A percentile compares a stretch with the other conserved stretches of the same genome.
phyloP scores from a whole-genome alignment of 2,329 filamentous ascomycete genomes.

The Chrysoporthe austroafricana region DNA sequence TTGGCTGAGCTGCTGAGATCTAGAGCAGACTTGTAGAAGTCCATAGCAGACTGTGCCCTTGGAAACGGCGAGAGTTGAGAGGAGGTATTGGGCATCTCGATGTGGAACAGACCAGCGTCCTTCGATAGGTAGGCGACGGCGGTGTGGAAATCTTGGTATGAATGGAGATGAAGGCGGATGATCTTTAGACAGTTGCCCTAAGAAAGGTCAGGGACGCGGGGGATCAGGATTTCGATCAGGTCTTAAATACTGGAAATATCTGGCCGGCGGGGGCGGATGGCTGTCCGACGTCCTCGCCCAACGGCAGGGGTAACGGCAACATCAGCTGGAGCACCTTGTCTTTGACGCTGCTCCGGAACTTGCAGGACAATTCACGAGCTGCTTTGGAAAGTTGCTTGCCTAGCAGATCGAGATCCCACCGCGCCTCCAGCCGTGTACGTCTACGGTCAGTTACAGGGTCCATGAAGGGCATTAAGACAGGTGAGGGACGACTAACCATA shows the following conservation, averaged over 20 bases:
- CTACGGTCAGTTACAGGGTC: not conserved
- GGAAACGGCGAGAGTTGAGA: not conserved
- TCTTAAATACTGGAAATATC: constrained; percentile 3
- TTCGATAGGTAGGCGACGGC: constrained; percentile 20
- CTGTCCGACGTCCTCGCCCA: not conserved
- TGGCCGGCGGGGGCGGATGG: not conserved
- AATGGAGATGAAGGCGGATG: constrained; percentile 11
- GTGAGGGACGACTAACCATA: constrained; percentile 10
- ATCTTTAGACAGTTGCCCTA: not conserved
- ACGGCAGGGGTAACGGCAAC: constrained; percentile 6
- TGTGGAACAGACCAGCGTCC: constrained; percentile 9
- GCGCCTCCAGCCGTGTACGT: not conserved
- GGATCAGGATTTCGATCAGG: not conserved
- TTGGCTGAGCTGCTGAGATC: too few relatives aligned
- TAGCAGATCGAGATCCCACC: constrained; percentile 21
- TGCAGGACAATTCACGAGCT: not conserved
- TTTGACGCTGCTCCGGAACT: constrained; percentile 2
- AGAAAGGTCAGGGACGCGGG: not conserved
- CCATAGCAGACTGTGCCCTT: not conserved
- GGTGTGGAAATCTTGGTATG: constrained; percentile 13
- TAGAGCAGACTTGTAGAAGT: not conserved
- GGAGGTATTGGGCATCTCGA: not conserved
- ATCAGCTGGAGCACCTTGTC: constrained; percentile 14
- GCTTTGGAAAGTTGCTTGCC: not conserved
- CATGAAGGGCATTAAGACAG: not conserved